Percentiles rank a stretch among this genome's conserved stretches.
Conservation (phyloP, 805 yeast genomes). For the Teunomyces tritomae region DNA sequence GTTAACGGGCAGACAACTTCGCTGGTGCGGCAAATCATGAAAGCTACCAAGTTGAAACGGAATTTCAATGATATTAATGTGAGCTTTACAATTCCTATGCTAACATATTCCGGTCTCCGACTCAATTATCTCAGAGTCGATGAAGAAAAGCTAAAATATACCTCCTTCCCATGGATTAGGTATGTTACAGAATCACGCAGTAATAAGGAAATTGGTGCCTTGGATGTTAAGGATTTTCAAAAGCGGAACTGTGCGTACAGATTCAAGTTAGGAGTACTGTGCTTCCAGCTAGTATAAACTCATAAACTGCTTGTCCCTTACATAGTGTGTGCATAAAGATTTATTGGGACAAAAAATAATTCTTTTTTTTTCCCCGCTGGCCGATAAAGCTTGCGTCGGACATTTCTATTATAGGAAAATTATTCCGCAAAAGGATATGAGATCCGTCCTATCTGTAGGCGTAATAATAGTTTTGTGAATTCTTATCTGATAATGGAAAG, state of each 20-base stretch:
- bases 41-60: conserved; percentile 9
- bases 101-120: conserved; percentile 63
- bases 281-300: conserved; percentile 12
- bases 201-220: background rate
- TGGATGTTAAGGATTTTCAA: background rate
- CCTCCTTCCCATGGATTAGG: conserved; percentile 79
- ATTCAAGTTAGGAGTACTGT: conserved; percentile 21
- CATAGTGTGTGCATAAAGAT: background rate
- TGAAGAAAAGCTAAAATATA: conserved; percentile 58
- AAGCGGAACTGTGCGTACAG: conserved; percentile 13
- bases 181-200: conserved; percentile 33
- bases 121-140: conserved; percentile 65
- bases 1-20: conserved; percentile 34
- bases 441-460: background rate
- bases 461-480: background rate
- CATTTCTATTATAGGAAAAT: background rate
- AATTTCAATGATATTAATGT: conserved; percentile 24
- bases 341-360: background rate
- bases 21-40: conserved; percentile 20
- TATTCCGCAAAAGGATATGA: background rate
- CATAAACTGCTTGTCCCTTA: background rate
- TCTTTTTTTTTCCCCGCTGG: background rate
- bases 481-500: background rate
- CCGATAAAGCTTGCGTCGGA: background rate
- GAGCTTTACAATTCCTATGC: conserved; percentile 40